Percentiles rank a stretch among this genome's conserved stretches.
These are phyloP conservation scores for Ustilago lituana DNA, from an alignment of 1,284 basidiomycete species.

Conservation along the genomic window DNA sequence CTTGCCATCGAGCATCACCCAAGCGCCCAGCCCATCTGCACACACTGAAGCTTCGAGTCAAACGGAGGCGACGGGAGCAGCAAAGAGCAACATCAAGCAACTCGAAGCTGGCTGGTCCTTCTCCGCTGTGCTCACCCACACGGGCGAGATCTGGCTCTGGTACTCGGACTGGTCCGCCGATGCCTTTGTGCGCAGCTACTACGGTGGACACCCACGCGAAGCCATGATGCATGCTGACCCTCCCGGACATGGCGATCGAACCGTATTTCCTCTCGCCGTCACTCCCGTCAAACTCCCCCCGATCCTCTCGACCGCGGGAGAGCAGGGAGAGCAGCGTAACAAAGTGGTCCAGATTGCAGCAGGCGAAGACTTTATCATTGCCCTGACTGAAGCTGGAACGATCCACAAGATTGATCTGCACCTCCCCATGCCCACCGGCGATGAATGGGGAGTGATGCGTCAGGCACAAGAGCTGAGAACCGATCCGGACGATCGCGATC, in stretches of 20 bases:
- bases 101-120: constrained; percentile 57
- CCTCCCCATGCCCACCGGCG: neutral
- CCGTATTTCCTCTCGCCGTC: constrained; percentile 15
- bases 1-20: constrained; percentile 4
- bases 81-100: constrained; percentile 24
- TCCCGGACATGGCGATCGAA: constrained; percentile 5
- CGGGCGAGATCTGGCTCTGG: constrained; percentile 20
- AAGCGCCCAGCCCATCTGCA: neutral
- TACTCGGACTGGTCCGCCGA: constrained; percentile 18
- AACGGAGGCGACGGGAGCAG: neutral
- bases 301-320: neutral
- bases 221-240: constrained; percentile 8
- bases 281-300: constrained; percentile 9
- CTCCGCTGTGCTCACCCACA: constrained; percentile 25
- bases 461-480: neutral
- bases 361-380: constrained; percentile 49
- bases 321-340: neutral
- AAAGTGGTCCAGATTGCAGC: constrained; percentile 42
- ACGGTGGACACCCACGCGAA: neutral
- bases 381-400: constrained; percentile 39
- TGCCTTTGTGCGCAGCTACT: constrained; percentile 8
- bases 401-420: constrained; percentile 42
- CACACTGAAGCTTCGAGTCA: no score
- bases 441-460: neutral
- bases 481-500: neutral